Evolutionary conservation across 306 rosid genomes (phyloP), one percentile per base, ranked within the genome.

Genomic region (Glycyrrhiza uralensis): DNA sequence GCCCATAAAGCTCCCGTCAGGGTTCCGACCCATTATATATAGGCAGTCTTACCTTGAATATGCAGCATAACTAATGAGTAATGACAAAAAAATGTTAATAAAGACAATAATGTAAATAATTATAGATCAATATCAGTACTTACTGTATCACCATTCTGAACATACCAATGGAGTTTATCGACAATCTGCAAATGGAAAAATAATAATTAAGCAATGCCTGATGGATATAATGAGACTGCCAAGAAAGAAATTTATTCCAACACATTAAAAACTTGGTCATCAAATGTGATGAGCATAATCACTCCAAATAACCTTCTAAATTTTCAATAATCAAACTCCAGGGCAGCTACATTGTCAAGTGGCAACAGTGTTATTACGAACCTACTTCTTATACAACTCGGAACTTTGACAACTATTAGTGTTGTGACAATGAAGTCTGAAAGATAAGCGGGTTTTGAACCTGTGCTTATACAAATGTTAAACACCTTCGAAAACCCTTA

Each of bases 131-230:
- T 51, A 64, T 41, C 22, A 74, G 72, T 26, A 56, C 90, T 77
- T 85, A 91, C 99, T 76, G 58, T 91, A 81, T 94, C 96, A 49
- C 83, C 95, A 76, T 78, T 77, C 79, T 85, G 79, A 59, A 74
- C 87, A 75, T 91, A 91, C 82, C 91, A 86, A 58, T 86, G 96
- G 52, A 91, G 90, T 81, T 72, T 91, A 64, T 86, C 86, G 62
- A 86, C 91, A 79, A 94, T 89, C 99, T 94, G 96, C 87, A 84
- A 10, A 76, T 18, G 15, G 71, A 73, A 52, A 80, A 52, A 30
- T 39, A 81, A 5, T 39, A 47, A 59, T 55, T 81, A 60, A 86
- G 69, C 28, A 51, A 59, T 64, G 49, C 46, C 74, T 79, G 57
- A 49, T 60, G 67, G 45, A 45, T 73, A 69, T 42, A 33, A 69